Evolutionary conservation across 306 rosid species (phyloP), one percentile per base, ranked within the genome.

Genomic region (Lithocarpus polystachyus): DNA sequence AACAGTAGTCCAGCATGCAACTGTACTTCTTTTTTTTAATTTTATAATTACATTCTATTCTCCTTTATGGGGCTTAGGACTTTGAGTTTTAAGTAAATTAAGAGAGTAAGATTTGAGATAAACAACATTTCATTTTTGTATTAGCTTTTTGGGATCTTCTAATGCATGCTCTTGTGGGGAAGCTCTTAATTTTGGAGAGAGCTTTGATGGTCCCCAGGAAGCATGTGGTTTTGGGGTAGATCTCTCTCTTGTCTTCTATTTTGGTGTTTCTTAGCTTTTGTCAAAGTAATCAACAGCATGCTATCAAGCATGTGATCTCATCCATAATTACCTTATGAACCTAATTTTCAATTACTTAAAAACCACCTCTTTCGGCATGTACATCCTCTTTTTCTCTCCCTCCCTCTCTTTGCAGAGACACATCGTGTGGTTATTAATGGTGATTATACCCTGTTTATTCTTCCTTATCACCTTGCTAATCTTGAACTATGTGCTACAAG

Each of bases 71-170:
- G 93, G 84, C 82, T 86, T 85, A 68, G 76, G 82, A 88, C 70
- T 76, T 76, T 75, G 84, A 83, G 87, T 60, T 78, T 82, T 87
- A 80, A 79, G 86, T 84, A 85, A 79, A 84, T 77, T 77, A 84
- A 83, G 69, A 83, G 69, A 85, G 81, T 72, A 87, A 85, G 91
- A 82, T 85, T 78, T 74, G 83, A 76, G 56, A 60, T 81, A 57
- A 79, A 87, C 79, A 88, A 64, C 79, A 77, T 59, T 74, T 65
- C 61, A 70, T 83, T 84, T 84, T 86, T 84, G 93, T 88, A 84
- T 77, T 88, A 73, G 88, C 82, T 91, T 91, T 91, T 90, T 87
- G 92, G 94, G 93, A 88, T 92, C 95, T 90, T 89, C 90, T 88
- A 82, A 90, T 87, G 89, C 86, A 90, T 87, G 89, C 86, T 77